phyloP scores from a whole-genome alignment of 371 early-diverging fungal species.

The Mortierella sp. region DNA sequence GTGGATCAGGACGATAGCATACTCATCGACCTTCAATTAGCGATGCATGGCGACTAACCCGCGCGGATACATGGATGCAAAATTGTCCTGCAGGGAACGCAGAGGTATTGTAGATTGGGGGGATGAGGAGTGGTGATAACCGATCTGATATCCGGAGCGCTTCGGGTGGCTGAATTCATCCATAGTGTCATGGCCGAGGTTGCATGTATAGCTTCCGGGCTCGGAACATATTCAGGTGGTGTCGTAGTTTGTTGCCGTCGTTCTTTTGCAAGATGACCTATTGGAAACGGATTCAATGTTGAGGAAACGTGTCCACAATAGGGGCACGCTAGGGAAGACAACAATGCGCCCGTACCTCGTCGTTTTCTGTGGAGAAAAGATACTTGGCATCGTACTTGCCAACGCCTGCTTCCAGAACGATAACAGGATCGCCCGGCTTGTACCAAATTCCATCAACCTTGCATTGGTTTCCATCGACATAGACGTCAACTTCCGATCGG shows the following conservation, averaged over 20 bases:
- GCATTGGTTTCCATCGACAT: conserved; percentile 28
- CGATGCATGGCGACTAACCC: too few relatives aligned
- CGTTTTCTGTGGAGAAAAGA: conserved; percentile 16
- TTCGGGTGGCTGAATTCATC: too few relatives aligned
- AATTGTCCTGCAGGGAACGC: too few relatives aligned
- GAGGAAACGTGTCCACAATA: not conserved
- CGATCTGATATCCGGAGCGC: too few relatives aligned
- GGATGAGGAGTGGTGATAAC: too few relatives aligned
- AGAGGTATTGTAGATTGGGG: too few relatives aligned
- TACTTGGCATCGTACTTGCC: conserved; percentile 38
- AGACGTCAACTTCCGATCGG: conserved; percentile 28
- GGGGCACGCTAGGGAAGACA: too few relatives aligned
- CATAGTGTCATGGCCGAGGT: conserved; percentile 20
- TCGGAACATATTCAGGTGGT: conserved; percentile 30
- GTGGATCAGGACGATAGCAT: too few relatives aligned
- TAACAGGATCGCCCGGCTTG: conserved; percentile 27
- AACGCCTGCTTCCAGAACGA: conserved; percentile 23
- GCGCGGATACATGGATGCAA: too few relatives aligned
- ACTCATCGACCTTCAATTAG: too few relatives aligned
- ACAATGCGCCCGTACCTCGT: conserved; percentile 16
- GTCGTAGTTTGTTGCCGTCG: conserved; percentile 29
- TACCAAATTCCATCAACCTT: conserved; percentile 39
- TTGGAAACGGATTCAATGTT: not conserved
- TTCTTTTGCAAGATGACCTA: conserved; percentile 34
- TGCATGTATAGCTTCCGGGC: conserved; percentile 40